Conservation (phyloP, 208 protist genomes). For the Crithidia bombi region DNA sequence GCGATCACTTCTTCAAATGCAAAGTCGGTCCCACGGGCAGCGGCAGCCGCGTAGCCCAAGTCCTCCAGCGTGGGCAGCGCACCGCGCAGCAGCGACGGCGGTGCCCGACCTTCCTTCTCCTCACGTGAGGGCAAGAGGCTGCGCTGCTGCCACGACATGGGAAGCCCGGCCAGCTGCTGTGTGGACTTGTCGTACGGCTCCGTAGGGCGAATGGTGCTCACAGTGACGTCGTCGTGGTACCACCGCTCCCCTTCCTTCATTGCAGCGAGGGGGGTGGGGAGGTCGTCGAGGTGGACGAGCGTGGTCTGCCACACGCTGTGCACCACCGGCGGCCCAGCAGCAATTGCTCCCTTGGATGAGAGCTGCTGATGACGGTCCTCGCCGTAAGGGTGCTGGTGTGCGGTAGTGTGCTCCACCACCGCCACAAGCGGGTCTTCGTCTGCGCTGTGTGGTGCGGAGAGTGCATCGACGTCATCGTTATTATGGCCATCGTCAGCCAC, state of each 20-base stretch:
- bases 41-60: constrained; percentile 68
- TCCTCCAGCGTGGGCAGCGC: constrained; percentile 66
- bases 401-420: constrained; percentile 33
- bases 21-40: constrained; percentile 38
- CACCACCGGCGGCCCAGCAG: constrained; percentile 23
- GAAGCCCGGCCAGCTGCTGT: constrained; percentile 36
- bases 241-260: constrained; percentile 89
- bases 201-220: constrained; percentile 80
- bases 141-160: constrained; percentile 22
- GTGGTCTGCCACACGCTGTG: constrained; percentile 91
- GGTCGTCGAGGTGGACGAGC: constrained; percentile 90
- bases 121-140: constrained; percentile 44
- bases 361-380: not conserved
- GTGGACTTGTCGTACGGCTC: constrained; percentile 66
- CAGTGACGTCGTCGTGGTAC: constrained; percentile 88
- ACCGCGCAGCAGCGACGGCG: constrained; percentile 54
- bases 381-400: constrained; percentile 17
- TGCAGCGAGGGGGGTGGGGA: constrained; percentile 70
- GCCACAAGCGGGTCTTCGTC: constrained; percentile 32
- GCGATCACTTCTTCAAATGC: constrained; percentile 73
- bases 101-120: constrained; percentile 39
- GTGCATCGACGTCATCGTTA: too few relatives aligned
- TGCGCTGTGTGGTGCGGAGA: too few relatives aligned
- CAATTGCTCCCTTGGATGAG: not conserved
- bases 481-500: constrained; percentile 5